Evolutionary conservation across 768 basidiomycete genomes (phyloP).

Genomic region (Exidia glandulosa): DNA sequence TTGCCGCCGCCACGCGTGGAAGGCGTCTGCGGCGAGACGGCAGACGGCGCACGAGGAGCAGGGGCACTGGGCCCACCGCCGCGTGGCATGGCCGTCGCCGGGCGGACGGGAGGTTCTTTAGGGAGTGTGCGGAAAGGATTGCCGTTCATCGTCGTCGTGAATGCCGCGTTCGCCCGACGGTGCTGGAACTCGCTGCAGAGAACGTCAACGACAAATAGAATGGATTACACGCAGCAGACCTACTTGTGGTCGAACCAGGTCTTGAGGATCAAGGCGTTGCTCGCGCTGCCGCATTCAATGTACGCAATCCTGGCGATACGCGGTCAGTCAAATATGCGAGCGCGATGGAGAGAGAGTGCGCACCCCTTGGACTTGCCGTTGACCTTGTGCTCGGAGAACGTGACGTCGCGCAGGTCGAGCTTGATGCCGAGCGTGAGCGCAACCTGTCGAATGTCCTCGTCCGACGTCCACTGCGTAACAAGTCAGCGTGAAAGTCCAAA

Average conservation of each 20-base stretch:
- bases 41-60: too few species aligned
- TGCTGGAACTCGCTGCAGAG: conserved; percentile 27
- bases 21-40: too few species aligned
- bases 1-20: too few species aligned
- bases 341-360: conserved; percentile 5
- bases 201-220: background rate
- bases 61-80: too few species aligned
- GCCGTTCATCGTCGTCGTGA: conserved; percentile 19
- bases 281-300: conserved; percentile 19
- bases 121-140: conserved; percentile 29
- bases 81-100: too few species aligned
- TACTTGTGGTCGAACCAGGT: conserved; percentile 22
- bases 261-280: conserved; percentile 20
- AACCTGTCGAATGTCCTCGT: conserved; percentile 23
- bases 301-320: conserved; percentile 18
- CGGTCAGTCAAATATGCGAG: background rate
- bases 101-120: too few species aligned
- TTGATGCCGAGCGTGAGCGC: conserved; percentile 14
- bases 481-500: background rate
- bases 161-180: conserved; percentile 18
- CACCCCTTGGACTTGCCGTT: conserved; percentile 37
- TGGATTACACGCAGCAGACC: background rate
- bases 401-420: conserved; percentile 22
- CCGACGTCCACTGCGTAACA: conserved; percentile 27
- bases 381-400: conserved; percentile 36